phyloP scores from a whole-genome alignment of 169 alveolate species.

The Pseudocohnilembus persalinus region DNA sequence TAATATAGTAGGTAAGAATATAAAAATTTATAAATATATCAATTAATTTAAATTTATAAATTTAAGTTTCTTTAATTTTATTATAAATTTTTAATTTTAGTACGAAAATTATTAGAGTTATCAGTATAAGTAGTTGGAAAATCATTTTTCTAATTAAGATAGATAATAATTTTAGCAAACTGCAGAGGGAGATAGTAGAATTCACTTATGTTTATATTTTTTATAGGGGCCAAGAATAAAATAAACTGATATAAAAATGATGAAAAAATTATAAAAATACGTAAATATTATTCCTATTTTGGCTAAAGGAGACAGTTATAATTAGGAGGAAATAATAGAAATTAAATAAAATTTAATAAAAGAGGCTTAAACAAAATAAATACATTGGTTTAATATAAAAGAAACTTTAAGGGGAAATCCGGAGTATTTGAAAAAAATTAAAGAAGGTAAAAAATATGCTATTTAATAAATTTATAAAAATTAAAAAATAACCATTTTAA shows the following conservation, averaged over 20 bases:
- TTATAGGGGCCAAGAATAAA: slow-evolving; percentile 35
- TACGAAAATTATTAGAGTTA: neutral
- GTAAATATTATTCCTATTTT: slow-evolving; percentile 42
- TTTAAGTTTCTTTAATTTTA: slow-evolving; percentile 2
- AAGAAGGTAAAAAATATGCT: slow-evolving; percentile 10
- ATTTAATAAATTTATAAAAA: no score
- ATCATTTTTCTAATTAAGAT: no score
- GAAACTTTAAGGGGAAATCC: slow-evolving; percentile 9
- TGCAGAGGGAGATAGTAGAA: neutral
- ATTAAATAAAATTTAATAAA: slow-evolving; percentile 23
- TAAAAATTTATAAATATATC: neutral
- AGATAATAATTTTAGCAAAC: neutral
- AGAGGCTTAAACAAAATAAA: slow-evolving; percentile 13
- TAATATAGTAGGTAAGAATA: neutral
- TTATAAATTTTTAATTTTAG: neutral
- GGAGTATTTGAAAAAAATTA: slow-evolving; percentile 23
- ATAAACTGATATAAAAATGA: slow-evolving; percentile 20
- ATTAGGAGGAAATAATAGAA: slow-evolving; percentile 17
- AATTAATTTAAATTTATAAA: slow-evolving; percentile 1
- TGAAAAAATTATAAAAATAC: slow-evolving; percentile 26
- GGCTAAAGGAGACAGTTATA: slow-evolving; percentile 44
- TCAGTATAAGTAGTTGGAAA: slow-evolving; percentile 11
- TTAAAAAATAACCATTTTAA: no score
- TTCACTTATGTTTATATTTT: slow-evolving; percentile 47
- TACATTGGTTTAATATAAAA: slow-evolving; percentile 13